These are phyloP conservation scores for Crithidia bombi DNA, from an alignment of 208 protist species.

Conservation along the genomic window DNA sequence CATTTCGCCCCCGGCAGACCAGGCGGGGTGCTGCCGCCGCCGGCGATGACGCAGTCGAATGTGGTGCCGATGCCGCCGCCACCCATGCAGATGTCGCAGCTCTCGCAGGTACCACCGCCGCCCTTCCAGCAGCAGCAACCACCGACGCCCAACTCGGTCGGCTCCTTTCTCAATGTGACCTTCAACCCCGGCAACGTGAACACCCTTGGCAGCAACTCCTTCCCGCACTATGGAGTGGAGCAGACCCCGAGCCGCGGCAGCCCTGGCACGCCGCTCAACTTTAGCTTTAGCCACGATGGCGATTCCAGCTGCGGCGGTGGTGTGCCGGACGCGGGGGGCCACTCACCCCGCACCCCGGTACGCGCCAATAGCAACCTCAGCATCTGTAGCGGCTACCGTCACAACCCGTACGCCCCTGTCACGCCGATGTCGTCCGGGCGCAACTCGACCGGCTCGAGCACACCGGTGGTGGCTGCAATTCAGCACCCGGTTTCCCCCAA, in stretches of 20 bases:
- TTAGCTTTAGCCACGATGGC: conserved; percentile 44
- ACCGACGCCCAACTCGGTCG: conserved; percentile 27
- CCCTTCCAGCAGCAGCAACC: conserved; percentile 22
- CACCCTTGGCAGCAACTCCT: conserved; percentile 28
- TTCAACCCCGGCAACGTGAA: conserved; percentile 35
- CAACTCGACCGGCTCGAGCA: conserved; percentile 35
- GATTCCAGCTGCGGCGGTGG: conserved; percentile 21
- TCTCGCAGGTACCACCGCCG: conserved; percentile 5
- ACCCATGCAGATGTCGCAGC: conserved; percentile 2
- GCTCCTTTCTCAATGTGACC: conserved; percentile 47
- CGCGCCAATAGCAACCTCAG: conserved; percentile 48
- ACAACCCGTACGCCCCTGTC: conserved; percentile 72
- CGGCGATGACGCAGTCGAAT: not conserved
- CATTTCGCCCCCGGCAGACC: conserved; percentile 23
- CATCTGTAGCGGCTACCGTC: conserved; percentile 51
- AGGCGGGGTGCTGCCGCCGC: conserved; percentile 11
- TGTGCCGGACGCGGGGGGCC: conserved; percentile 15
- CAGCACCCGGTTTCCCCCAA: conserved; percentile 15
- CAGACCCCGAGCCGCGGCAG: conserved; percentile 36
- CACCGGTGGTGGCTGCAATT: conserved; percentile 18
- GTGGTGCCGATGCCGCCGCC: conserved; percentile 1
- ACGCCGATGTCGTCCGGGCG: conserved; percentile 46
- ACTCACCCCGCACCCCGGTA: conserved; percentile 34
- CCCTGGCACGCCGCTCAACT: conserved; percentile 50
- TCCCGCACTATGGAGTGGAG: conserved; percentile 24